phyloP scores from a whole-genome alignment of 176 grass and related monocot species.

The Oryza coarctata region DNA sequence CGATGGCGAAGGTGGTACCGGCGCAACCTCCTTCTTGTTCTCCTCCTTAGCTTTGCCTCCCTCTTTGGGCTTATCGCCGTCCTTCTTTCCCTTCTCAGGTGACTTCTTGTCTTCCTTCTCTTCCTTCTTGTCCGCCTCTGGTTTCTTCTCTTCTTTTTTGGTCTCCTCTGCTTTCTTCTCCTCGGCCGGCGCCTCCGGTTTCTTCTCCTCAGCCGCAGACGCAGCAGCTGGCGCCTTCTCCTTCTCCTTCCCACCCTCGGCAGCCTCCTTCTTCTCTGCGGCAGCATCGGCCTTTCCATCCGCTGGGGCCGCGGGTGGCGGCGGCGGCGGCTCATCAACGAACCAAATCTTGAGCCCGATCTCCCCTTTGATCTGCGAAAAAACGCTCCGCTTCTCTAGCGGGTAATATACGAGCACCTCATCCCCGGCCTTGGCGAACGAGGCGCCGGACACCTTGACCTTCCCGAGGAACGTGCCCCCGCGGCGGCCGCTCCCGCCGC shows the following conservation, averaged over 20 bases:
- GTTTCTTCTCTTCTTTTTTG: constrained; percentile 51
- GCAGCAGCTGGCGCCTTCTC: constrained; percentile 11
- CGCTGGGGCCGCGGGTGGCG: not conserved
- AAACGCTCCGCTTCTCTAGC: constrained; percentile 93
- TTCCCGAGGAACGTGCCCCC: constrained; percentile 85
- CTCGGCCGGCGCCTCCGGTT: constrained; percentile 32
- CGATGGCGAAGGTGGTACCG: constrained; percentile 32
- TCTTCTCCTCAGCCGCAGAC: constrained; percentile 34
- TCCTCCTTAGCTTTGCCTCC: constrained; percentile 49
- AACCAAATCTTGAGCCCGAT: constrained; percentile 84
- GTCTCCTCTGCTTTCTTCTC: constrained; percentile 56
- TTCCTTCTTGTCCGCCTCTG: constrained; percentile 45
- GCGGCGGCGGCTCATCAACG: constrained; percentile 52
- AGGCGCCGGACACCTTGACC: constrained; percentile 69
- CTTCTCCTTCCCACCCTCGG: constrained; percentile 36
- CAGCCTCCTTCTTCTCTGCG: constrained; percentile 20
- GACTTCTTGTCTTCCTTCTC: constrained; percentile 48
- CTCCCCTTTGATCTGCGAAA: constrained; percentile 97
- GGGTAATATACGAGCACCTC: constrained; percentile 90
- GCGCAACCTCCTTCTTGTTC: constrained; percentile 26
- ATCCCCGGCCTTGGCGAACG: constrained; percentile 56
- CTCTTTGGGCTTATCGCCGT: constrained; percentile 53
- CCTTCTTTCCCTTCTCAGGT: constrained; percentile 58
- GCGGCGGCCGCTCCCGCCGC: constrained; percentile 29
- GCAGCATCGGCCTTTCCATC: constrained; percentile 11